Evolutionary conservation across 768 basidiomycete genomes (phyloP).

Genomic region (Lentinula guzmanii): DNA sequence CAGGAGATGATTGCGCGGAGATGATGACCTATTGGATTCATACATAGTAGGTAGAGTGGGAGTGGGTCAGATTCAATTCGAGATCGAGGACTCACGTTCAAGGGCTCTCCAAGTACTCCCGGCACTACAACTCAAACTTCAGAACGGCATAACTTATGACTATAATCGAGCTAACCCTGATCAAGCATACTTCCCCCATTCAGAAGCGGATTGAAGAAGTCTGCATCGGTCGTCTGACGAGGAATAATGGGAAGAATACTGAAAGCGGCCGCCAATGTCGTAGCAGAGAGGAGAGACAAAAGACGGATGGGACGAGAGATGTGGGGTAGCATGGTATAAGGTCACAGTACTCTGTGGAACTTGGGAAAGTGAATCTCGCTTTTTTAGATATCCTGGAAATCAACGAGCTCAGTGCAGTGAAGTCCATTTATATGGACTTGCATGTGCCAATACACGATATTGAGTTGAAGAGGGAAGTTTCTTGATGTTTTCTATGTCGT

Average conservation of each 20-base stretch:
- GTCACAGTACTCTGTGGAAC: not conserved
- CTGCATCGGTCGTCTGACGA: slow-evolving; percentile 12
- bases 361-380: not conserved
- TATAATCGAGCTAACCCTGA: slow-evolving; percentile 24
- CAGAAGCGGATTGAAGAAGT: slow-evolving; percentile 37
- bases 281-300: not conserved
- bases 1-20: slow-evolving; percentile 54
- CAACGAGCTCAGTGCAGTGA: too few species aligned
- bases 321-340: not conserved
- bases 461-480: too few species aligned
- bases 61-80: not conserved
- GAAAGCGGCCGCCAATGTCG: not conserved
- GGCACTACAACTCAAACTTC: not conserved
- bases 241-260: slow-evolving; percentile 6
- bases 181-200: slow-evolving; percentile 65
- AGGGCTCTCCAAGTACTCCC: slow-evolving; percentile 57
- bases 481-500: too few species aligned
- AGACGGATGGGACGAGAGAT: not conserved
- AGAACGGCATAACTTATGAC: not conserved
- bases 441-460: too few species aligned
- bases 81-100: slow-evolving; percentile 44
- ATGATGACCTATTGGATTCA: slow-evolving; percentile 43
- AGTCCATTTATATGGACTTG: too few species aligned
- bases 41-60: too few species aligned
- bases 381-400: too few species aligned